Percentiles rank a stretch among this genome's conserved stretches.
Conservation (phyloP, 2,329 filamentous ascomycete genomes). For the Fusarium devonianum region DNA sequence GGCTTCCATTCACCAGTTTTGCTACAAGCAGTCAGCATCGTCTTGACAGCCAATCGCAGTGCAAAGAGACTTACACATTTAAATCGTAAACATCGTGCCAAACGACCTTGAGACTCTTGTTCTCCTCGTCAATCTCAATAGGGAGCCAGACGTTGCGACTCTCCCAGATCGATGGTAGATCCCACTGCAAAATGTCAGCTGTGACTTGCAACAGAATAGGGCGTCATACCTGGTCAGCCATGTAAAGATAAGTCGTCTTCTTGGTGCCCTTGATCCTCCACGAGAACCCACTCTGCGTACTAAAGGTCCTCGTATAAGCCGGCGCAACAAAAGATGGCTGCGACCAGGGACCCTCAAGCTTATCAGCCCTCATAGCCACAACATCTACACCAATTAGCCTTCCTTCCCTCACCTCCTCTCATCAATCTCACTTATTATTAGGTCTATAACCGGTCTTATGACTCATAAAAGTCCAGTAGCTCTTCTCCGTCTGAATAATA, state of each 20-base stretch:
- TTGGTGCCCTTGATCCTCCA: slow-evolving; percentile 54
- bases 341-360: slow-evolving; percentile 58
- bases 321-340: slow-evolving; percentile 59
- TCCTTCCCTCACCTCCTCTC: accelerated
- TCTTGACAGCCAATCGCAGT: not conserved
- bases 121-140: slow-evolving; percentile 57
- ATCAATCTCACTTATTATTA: slow-evolving; percentile 50
- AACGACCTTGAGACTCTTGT: slow-evolving; percentile 54
- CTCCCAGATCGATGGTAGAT: slow-evolving; percentile 61
- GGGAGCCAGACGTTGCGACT: slow-evolving; percentile 64
- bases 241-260: slow-evolving; percentile 58
- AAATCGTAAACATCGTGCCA: slow-evolving; percentile 65
- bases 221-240: slow-evolving; percentile 50
- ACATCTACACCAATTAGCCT: slow-evolving; percentile 47
- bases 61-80: slow-evolving; percentile 50
- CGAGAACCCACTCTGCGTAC: slow-evolving; percentile 59
- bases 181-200: slow-evolving; percentile 48
- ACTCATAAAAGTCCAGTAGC: slow-evolving; percentile 68
- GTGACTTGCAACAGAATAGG: too few relatives aligned
- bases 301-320: slow-evolving; percentile 59
- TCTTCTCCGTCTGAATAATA: slow-evolving; percentile 65
- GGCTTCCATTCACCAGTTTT: slow-evolving; percentile 57
- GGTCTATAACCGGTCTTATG: slow-evolving; percentile 70
- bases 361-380: slow-evolving; percentile 61
- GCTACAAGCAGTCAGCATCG: slow-evolving; percentile 8